Base-by-base conservation (phyloP, 1,139 yeast species). In the Geotrichum cucujoidarum region DNA sequence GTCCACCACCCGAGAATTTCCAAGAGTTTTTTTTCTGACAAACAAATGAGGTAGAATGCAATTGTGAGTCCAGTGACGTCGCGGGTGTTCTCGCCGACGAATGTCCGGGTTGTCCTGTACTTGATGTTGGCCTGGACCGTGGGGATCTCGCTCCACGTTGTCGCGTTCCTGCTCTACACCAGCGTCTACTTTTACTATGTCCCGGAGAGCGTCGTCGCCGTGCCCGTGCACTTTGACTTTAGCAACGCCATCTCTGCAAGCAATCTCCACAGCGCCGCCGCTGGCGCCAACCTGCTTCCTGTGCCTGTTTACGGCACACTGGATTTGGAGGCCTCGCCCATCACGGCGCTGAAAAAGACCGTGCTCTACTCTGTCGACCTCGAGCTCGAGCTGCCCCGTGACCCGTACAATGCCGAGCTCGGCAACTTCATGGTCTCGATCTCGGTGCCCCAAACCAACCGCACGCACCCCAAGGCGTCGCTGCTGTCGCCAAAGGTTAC, bases 341-440 rank as follows among this genome's bases (percentile, higher is more conserved):
- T 48, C 29, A 18, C 49, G 21, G 40, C 55, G 7, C 37, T 40
- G 17, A 33, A 32, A n/a, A 21, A 24, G 30, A 21, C 48, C 1
- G 56, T 57, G 14, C 58, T 58, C 22, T 67, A 67, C 48, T 45
- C 54, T 21, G 54, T 67, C 13, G 51, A 52, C 3, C 55, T 68
- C 10, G 55, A 52, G 25, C 55, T 68, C 25, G 55, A 50, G 22
- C 47, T 67, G 40, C 72, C 71, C 1, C 55, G 67, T 22, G 56
- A 58, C 24, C 47, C 45, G 2, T 52, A 55, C 39, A 68, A 68
- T 50, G 52, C 52, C 31, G 53, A 54, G n/a, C 36, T 60, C 30
- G 70, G 71, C 29, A 67, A 67, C 50, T 67, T 68, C 51, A 60
- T 63, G 61, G 57, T 63, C 20, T 35, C 45, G 8, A 20, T 45